Evolutionary conservation across 192 early-diverging fungal genomes (phyloP), one percentile per base, ranked within the genome.

Genomic region (Rhizophagus clarus): DNA sequence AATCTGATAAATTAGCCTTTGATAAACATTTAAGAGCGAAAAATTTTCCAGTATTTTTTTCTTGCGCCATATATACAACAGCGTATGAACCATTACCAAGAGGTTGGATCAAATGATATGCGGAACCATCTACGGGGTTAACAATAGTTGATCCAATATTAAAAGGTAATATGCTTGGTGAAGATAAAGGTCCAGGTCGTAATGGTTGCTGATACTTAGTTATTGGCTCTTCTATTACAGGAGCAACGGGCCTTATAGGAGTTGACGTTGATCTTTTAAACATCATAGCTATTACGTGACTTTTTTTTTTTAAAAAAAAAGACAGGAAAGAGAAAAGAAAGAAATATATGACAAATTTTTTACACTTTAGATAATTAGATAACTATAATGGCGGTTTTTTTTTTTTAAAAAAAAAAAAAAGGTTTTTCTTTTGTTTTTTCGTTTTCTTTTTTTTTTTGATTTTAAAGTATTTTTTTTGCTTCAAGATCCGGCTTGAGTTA

Each of bases 21-120:
- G 88, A 88, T 60, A 94, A 87, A 82, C 92, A 94, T 79, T 94
- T 94, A 71, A 94, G 86, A 10, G 93, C 93, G 74, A 91, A 93
- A 74, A 88, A 83, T 40, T 81, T 84, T 1, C 87, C 86, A 51
- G 89, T 88, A 40, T 85, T 83, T 72, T 83, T 87, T 73, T 89
- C 85, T 82, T 85, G 91, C 61, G 88, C 93, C 72, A 92, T 85
- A 79, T 93, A 94, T n/a, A 94, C 93, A 14, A 93, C 88, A 12
- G 92, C 93, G 69, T 94, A 94, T 8, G 91, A 91, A 47, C 93
- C 93, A 75, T 88, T 88, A 76, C 93, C 93, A 34, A 94, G 85
- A 61, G 92, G 84, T 29, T 83, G 83, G n/a, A 86, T 77, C 15
- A 88, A 49, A 34, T 47, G 10, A 34, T 64, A 78, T 15, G 42